A percentile compares a stretch with the other conserved stretches of the same genome.
These are phyloP conservation scores for Lactifluus piperatus DNA, from an alignment of 768 basidiomycete species.

Conservation along the genomic window DNA sequence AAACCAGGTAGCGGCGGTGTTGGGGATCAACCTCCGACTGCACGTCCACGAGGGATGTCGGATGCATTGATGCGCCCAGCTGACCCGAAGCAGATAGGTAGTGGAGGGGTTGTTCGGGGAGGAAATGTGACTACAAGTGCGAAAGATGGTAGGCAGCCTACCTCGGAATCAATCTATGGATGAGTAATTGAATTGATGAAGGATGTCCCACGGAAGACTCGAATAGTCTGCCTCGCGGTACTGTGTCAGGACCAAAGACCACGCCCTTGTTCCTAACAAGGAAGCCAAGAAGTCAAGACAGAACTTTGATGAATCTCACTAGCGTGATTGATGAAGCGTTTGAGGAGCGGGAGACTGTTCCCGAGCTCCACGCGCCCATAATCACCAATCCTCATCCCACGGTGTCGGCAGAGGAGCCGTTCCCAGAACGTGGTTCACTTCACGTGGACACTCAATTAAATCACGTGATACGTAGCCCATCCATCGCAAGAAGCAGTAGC, in stretches of 20 bases:
- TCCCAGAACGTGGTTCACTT: not conserved
- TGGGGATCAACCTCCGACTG: slow-evolving; percentile 29
- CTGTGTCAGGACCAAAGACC: slow-evolving; percentile 2
- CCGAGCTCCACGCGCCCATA: slow-evolving; percentile 9
- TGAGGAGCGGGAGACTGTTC: slow-evolving; percentile 9
- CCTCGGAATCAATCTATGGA: slow-evolving; percentile 14
- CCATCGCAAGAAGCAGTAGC: not conserved
- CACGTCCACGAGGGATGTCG: slow-evolving; percentile 63
- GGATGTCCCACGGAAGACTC: slow-evolving; percentile 10
- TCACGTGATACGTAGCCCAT: not conserved
- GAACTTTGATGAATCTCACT: not conserved
- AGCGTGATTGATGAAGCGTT: slow-evolving; percentile 4
- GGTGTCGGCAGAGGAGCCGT: not conserved
- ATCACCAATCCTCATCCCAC: not conserved
- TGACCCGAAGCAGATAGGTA: slow-evolving; percentile 9
- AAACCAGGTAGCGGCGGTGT: slow-evolving; percentile 30
- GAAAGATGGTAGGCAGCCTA: slow-evolving; percentile 21
- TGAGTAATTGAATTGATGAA: slow-evolving; percentile 19
- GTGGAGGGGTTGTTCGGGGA: slow-evolving; percentile 14
- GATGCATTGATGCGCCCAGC: slow-evolving; percentile 40
- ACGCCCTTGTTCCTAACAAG: not conserved
- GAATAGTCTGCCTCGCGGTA: slow-evolving; percentile 2
- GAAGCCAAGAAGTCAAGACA: slow-evolving; percentile 2
- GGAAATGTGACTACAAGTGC: slow-evolving; percentile 6
- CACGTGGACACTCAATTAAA: not conserved